Evolutionary conservation across 805 yeast genomes (phyloP).

Genomic region (Sugiyamaella qingdaonensis): DNA sequence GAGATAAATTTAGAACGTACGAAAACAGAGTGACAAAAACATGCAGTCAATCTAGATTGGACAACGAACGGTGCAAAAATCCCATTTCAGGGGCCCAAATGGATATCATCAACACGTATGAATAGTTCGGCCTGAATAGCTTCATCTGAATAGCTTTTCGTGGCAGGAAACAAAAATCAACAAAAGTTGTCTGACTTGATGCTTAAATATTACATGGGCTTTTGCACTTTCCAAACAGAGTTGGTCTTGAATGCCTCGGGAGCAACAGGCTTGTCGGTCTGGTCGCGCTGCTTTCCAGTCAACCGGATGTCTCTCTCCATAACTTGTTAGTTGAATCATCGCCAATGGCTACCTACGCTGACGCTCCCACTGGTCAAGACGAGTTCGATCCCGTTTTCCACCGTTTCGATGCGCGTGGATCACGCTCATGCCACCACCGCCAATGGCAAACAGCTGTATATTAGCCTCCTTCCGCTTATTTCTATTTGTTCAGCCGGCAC

Average conservation of each 20-base stretch:
- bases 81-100: too few species aligned
- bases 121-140: too few species aligned
- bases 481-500: too few species aligned
- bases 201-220: constrained; percentile 2
- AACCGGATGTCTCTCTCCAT: constrained; percentile 73
- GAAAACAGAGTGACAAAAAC: too few species aligned
- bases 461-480: too few species aligned
- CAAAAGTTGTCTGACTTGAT: neutral
- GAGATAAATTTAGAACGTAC: too few species aligned
- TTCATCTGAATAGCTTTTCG: too few species aligned
- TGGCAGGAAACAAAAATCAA: too few species aligned
- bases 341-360: constrained; percentile 32
- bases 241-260: constrained; percentile 76
- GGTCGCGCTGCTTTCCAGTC: constrained; percentile 72
- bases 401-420: constrained; percentile 44
- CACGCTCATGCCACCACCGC: constrained; percentile 48
- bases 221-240: constrained; percentile 39
- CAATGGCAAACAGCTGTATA: constrained; percentile 43
- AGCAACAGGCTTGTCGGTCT: constrained; percentile 60
- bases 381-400: constrained; percentile 50
- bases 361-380: constrained; percentile 52
- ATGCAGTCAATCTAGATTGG: too few species aligned
- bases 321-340: constrained; percentile 27
- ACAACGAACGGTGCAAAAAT: too few species aligned
- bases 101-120: too few species aligned